Evolutionary conservation across 192 early-diverging fungal species (phyloP).

Genomic region (Chytriomyces confervae): DNA sequence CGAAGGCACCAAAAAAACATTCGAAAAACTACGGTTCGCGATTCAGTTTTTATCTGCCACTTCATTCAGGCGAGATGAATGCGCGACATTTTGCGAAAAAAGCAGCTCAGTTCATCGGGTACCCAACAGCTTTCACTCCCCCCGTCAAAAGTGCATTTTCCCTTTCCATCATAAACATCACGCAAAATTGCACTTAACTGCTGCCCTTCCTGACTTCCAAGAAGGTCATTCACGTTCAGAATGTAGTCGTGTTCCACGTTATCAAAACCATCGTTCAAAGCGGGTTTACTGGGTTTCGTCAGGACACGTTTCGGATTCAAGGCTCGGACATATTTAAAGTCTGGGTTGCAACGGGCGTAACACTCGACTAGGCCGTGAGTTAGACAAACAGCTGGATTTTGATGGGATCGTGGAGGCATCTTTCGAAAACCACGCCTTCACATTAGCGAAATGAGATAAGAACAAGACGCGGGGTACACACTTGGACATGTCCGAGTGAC

Average conservation of each 20-base stretch:
- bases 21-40: no score
- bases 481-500: no score
- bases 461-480: no score
- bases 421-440: not conserved
- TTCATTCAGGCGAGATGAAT: not conserved
- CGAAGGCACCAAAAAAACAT: no score
- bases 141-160: slow-evolving; percentile 66
- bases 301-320: slow-evolving; percentile 87
- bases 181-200: slow-evolving; percentile 56
- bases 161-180: slow-evolving; percentile 48
- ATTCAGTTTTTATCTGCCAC: no score
- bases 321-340: slow-evolving; percentile 76
- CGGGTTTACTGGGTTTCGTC: slow-evolving; percentile 91
- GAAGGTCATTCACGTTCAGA: slow-evolving; percentile 93
- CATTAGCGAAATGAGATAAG: no score
- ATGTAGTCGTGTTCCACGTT: slow-evolving; percentile 98
- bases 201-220: slow-evolving; percentile 87
- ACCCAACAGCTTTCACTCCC: slow-evolving; percentile 70
- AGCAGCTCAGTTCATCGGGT: slow-evolving; percentile 41
- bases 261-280: slow-evolving; percentile 90
- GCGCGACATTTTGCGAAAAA: not conserved
- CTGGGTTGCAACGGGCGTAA: slow-evolving; percentile 77
- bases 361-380: slow-evolving; percentile 66
- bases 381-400: not conserved
- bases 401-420: not conserved